Base-by-base conservation (phyloP, 2,329 filamentous ascomycete species). In the Fusarium musae region DNA sequence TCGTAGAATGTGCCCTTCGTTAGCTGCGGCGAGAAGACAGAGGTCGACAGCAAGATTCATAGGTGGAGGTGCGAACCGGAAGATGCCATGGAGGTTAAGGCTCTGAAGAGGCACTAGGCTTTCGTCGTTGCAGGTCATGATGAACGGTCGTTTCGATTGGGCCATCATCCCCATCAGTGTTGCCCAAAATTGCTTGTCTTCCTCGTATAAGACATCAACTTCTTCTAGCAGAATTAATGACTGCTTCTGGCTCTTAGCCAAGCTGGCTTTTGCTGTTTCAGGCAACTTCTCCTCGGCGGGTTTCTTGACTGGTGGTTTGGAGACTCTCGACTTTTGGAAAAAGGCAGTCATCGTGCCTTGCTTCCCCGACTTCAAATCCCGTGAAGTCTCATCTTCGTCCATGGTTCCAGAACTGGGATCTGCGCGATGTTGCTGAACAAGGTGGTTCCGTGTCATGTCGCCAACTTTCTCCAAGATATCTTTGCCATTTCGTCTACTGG, bases 61-160 rank as follows among this genome's bases (percentile, higher is more conserved):
- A 2, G 93, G 88, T 3, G 95, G 90, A 6, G 89, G 84, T 7
- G 85, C 85, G 77, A 97, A 93, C 12, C 95, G 91, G 67, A 99
- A 88, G 58, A 98, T 93, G 16, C 93, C 95, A 79, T 98, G 92
- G 2, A 97, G 83, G n/a, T 88, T 89, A n/a, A 98, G 85, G 21
- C 87, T 90, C 43, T 92, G 87, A 2, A 94, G 81, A 0, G 95
- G 94, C 11, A 99, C 83, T n/a, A 93, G 84, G n/a, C 85, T 88
- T 80, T 98, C 96, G 73, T 98, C 91, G 75, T 95, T 98, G 84
- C 97, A 99, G 1, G 96, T 99, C 84, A 99, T 93, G 77, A 99
- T 88, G 71, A 99, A 95, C 0, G 96, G 96, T 37, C 96, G 90
- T 82, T 94, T 97, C 0, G 96, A 98, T 76, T 95, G 92, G 15